Base-by-base conservation (phyloP, 306 rosid genomes). In the Rubus parviflorus region DNA sequence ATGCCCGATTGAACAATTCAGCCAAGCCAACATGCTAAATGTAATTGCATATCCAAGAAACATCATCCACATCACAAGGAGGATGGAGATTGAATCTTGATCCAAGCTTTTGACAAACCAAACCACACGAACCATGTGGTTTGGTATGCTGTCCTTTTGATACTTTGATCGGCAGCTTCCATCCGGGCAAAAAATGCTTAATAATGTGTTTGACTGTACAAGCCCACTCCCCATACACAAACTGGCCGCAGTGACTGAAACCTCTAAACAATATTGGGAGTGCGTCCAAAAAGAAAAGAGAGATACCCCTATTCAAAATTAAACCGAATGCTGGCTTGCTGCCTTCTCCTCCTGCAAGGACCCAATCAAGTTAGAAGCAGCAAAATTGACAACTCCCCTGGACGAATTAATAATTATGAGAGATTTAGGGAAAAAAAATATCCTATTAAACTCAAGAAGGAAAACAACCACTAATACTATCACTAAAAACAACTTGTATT, bases 281-380 rank as follows among this genome's bases (percentile, higher is more conserved):
- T 66, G 61, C 75, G 70, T 51, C 22, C 74, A 8, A 38, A 25
- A 40, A 76, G 66, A 6, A 80, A 71, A 38, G 70, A 51, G 25
- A 72, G 35, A 56, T 61, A 68, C 68, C 68, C 35, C 70, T 64
- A 30, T 64, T 72, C 81, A 68, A 54, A 75, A 61, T 84, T 66
- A 83, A 82, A 83, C 77, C 38, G 74, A 57, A 73, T 73, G 77
- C 76, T 85, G 83, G 87, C 73, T 77, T 73, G 78, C 82, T 52
- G 79, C 88, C 66, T 75, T 87, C 79, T 84, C 88, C 79, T 83
- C 96, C 96, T 91, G 96, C 89, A 77, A 80, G 65, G 60, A 83
- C 58, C 37, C 62, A 68, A 75, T 66, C 69, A 61, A 70, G 85
- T 79, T 75, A 68, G 30, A 73, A 85, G 80, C 43, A 41, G 58